phyloP scores from a whole-genome alignment of 1,284 basidiomycete species.

The Papiliotrema fonsecae region DNA sequence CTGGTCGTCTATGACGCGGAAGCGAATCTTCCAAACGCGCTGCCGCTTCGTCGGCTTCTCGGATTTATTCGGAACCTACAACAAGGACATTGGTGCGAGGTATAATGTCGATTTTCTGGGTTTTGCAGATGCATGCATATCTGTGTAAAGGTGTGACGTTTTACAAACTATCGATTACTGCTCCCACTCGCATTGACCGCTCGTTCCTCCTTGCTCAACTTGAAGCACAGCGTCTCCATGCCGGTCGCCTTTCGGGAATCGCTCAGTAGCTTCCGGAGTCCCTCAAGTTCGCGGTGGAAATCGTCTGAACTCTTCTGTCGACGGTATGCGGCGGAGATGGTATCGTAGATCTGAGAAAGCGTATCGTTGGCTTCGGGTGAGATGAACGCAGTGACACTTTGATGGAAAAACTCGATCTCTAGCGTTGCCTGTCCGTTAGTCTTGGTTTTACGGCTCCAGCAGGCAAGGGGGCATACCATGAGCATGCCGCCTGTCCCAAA shows the following conservation, averaged over 20 bases:
- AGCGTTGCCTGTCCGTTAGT: constrained; percentile 70
- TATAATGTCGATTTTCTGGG: no score
- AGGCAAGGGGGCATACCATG: constrained; percentile 56
- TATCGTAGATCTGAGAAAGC: constrained; percentile 86
- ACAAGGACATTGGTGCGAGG: no score
- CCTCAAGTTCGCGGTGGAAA: constrained; percentile 79
- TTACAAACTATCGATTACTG: no score
- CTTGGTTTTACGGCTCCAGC: neutral
- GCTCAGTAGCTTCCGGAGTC: constrained; percentile 81
- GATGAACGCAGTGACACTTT: constrained; percentile 84
- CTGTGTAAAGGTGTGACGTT: no score
- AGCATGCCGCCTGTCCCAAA: constrained; percentile 99
- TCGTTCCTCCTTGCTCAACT: constrained; percentile 8
- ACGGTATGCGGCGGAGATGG: constrained; percentile 86
- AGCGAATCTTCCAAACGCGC: neutral
- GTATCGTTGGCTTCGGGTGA: constrained; percentile 71
- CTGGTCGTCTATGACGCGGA: neutral
- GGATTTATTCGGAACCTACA: constrained; percentile 1
- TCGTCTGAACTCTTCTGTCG: constrained; percentile 61
- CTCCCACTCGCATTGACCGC: neutral
- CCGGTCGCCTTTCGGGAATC: constrained; percentile 85
- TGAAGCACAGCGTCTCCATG: constrained; percentile 82
- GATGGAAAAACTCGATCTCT: constrained; percentile 98
- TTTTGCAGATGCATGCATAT: no score
- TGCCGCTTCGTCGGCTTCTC: neutral